These are phyloP conservation scores for Coniochaeta hoffmannii DNA, from an alignment of 2,329 filamentous ascomycete species.

Conservation along the genomic window DNA sequence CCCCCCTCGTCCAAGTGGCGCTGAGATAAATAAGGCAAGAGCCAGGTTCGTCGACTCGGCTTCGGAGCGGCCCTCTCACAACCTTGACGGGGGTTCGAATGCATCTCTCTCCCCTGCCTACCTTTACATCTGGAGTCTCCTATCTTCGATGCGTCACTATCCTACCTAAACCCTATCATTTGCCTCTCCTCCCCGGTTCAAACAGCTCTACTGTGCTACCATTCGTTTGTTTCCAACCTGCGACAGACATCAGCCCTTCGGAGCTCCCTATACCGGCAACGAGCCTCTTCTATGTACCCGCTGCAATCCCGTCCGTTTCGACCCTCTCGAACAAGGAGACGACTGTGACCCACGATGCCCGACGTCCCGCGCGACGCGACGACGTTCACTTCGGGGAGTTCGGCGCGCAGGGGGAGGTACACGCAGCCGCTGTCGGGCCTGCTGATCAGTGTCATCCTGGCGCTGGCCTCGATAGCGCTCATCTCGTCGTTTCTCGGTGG, in stretches of 20 bases:
- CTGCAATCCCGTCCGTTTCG: neutral
- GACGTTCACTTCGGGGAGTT: neutral
- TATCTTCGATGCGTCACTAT: neutral
- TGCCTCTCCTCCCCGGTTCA: neutral
- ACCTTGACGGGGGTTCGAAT: neutral
- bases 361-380: conserved; percentile 1
- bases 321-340: neutral
- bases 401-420: conserved; percentile 3
- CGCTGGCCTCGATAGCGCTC: conserved; percentile 16
- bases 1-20: neutral
- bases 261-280: neutral
- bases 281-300: neutral
- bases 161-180: neutral
- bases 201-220: neutral
- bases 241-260: neutral
- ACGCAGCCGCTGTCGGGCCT: conserved; percentile 14
- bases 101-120: neutral
- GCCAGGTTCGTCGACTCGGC: neutral
- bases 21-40: conserved; percentile 1
- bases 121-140: neutral
- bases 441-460: conserved; percentile 16
- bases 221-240: neutral
- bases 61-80: neutral
- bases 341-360: neutral
- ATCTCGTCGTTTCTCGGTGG: conserved; percentile 16